Base-by-base conservation (phyloP, 768 basidiomycete species). In the Tylopilus felleus region DNA sequence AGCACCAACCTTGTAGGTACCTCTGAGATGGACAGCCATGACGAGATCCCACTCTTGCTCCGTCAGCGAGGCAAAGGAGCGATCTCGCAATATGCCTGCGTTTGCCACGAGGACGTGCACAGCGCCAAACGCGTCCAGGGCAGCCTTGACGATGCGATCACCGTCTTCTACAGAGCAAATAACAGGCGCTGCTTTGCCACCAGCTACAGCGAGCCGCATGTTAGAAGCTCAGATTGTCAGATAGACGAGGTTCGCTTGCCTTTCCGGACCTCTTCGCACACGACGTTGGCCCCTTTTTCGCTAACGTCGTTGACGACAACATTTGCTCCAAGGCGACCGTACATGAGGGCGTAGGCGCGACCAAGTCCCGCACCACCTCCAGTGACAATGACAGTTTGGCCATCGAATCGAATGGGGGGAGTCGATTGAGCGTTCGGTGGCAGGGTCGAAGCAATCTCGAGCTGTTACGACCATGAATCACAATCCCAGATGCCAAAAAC, bases 351-450 rank as follows among this genome's bases (percentile, higher is more conserved):
- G 66, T 98, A 97, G 2, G 83, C 82, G 27, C 97, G 85, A 17
- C 97, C 97, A 28, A 99, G 84, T 49, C 96, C 97, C 25, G 89
- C 92, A 39, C 96, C 96, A 8, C 94, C 91, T 36, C 96, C 97
- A 3, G 97, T 98, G 61, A 98, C 80, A 62, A 99, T 85, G 55
- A 90, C 90, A 12, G 93, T 96, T 75, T 98, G 87, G 16, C 85
- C 88, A 55, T 91, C 88, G 67, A 88, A 98, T 8, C 85, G 82
- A 52, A 98, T 84, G 41, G 79, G 77, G 1, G 87, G 78, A 1
- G 80, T 78, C 12, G 82, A 75, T 66, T 93, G 91, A 23, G 75
- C 57, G 66, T 96, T 97, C 1, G 84, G 59, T 2, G 88, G 75
- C 23, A 88, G 71, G 29, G 74, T 77, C 55, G 79, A 76, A n/a